Percentiles rank a stretch among this genome's conserved stretches.
These are phyloP conservation scores for Diplotaxis tenuifolia DNA, from an alignment of 345 rosid genomes.

Conservation along the genomic window DNA sequence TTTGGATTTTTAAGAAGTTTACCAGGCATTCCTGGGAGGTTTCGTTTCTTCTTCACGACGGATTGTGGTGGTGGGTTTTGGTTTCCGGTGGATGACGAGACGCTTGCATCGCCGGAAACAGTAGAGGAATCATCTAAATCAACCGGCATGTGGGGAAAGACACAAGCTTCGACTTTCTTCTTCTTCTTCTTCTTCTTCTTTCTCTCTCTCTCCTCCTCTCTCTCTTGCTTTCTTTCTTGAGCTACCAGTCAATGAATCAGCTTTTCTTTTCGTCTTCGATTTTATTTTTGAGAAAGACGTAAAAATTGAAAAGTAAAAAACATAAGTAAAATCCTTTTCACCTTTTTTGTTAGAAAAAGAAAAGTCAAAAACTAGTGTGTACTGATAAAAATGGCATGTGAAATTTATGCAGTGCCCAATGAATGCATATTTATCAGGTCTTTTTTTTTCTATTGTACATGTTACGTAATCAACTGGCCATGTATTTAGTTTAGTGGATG, in stretches of 20 bases:
- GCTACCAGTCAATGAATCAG: constrained; percentile 86
- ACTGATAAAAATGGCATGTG: constrained; percentile 26
- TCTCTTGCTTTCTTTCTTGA: constrained; percentile 21
- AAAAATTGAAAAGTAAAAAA: neutral
- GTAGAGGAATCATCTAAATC: constrained; percentile 92
- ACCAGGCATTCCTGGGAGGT: constrained; percentile 99
- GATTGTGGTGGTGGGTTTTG: constrained; percentile 55
- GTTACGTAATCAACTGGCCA: constrained; percentile 31
- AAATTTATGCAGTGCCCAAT: constrained; percentile 30
- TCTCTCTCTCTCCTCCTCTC: neutral
- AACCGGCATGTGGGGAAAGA: constrained; percentile 50
- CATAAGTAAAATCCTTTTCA: constrained; percentile 4
- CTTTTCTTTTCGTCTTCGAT: constrained; percentile 23
- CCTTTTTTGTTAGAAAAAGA: neutral
- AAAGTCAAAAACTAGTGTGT: neutral
- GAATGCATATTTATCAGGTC: constrained; percentile 27
- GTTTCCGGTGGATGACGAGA: constrained; percentile 77
- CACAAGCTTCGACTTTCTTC: constrained; percentile 4
- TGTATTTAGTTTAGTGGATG: neutral
- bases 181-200: neutral
- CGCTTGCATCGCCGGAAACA: constrained; percentile 93
- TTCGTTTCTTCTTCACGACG: constrained; percentile 76
- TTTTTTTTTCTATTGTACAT: constrained; percentile 13
- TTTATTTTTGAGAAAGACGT: neutral
- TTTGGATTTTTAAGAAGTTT: neutral